Conservation (phyloP, 192 early-diverging fungal genomes). For the Geosiphon pyriformis region DNA sequence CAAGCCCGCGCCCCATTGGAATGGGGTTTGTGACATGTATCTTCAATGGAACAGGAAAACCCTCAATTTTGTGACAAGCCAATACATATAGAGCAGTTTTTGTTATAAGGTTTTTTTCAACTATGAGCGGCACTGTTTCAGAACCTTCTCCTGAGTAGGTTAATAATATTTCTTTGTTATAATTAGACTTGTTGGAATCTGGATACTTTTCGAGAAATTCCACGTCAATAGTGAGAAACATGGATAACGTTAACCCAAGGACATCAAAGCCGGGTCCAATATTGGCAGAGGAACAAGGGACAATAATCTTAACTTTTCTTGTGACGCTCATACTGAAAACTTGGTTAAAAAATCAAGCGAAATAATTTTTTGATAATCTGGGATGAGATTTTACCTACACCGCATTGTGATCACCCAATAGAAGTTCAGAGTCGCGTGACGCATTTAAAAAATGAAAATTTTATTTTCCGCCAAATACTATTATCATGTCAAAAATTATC, state of each 20-base stretch:
- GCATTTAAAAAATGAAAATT: no score
- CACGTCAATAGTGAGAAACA: constrained; percentile 73
- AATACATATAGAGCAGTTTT: constrained; percentile 89
- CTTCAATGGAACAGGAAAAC: constrained; percentile 58
- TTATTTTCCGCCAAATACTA: no score
- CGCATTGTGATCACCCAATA: no score
- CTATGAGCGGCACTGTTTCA: constrained; percentile 73
- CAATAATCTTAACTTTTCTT: constrained; percentile 60
- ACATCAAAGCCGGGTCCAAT: constrained; percentile 98
- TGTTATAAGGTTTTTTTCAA: constrained; percentile 82
- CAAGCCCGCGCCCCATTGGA: constrained; percentile 94
- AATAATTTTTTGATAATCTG: no score
- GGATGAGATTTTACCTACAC: no score
- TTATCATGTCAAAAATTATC: no score
- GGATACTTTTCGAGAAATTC: constrained; percentile 27
- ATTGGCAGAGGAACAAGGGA: constrained; percentile 97
- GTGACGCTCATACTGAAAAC: no score
- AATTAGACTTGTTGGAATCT: neutral
- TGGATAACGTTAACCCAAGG: constrained; percentile 84
- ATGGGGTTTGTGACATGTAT: constrained; percentile 87
- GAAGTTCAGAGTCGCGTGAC: no score
- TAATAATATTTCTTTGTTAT: constrained; percentile 35
- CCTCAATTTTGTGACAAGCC: constrained; percentile 52
- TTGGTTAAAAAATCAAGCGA: no score
- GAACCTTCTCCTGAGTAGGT: constrained; percentile 64